Conservation (phyloP, 2,329 filamentous ascomycete genomes). For the Clonostachys rhizophaga region DNA sequence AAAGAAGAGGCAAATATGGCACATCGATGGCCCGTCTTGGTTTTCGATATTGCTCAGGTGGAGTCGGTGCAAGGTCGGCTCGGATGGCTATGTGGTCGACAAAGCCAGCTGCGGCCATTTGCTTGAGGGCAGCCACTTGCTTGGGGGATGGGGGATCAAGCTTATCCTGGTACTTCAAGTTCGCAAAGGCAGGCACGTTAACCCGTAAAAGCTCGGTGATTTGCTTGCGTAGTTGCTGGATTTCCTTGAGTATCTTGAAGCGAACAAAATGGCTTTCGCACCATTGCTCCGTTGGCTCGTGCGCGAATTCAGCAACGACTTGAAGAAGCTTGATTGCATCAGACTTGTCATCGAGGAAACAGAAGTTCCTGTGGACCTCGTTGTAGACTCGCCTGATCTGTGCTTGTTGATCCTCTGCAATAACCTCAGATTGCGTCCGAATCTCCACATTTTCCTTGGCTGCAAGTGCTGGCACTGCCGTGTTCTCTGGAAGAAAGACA, state of each 20-base stretch:
- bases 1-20: constrained; percentile 74
- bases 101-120: constrained; percentile 89
- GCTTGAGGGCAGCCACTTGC: constrained; percentile 76
- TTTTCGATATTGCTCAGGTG: constrained; percentile 61
- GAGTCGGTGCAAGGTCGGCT: constrained; percentile 75
- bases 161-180: constrained; percentile 48
- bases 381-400: constrained; percentile 58
- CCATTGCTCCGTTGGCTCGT: constrained; percentile 67
- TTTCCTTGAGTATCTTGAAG: constrained; percentile 82
- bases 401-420: constrained; percentile 66
- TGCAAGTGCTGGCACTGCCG: constrained; percentile 58
- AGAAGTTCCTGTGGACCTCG: constrained; percentile 72
- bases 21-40: constrained; percentile 87
- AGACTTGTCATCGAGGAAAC: constrained; percentile 73
- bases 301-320: constrained; percentile 81
- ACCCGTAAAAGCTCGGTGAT: constrained; percentile 75
- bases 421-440: constrained; percentile 62
- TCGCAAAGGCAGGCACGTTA: constrained; percentile 65
- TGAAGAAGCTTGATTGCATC: constrained; percentile 90
- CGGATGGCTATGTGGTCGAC: constrained; percentile 93
- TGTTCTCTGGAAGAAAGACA: constrained; percentile 77
- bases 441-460: constrained; percentile 40
- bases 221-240: constrained; percentile 76
- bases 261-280: constrained; percentile 82
- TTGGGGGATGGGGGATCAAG: constrained; percentile 57